Evolutionary conservation across 305 asterid species (phyloP), one percentile per base, ranked within the genome.

Genomic region (Fraxinus dipetala): DNA sequence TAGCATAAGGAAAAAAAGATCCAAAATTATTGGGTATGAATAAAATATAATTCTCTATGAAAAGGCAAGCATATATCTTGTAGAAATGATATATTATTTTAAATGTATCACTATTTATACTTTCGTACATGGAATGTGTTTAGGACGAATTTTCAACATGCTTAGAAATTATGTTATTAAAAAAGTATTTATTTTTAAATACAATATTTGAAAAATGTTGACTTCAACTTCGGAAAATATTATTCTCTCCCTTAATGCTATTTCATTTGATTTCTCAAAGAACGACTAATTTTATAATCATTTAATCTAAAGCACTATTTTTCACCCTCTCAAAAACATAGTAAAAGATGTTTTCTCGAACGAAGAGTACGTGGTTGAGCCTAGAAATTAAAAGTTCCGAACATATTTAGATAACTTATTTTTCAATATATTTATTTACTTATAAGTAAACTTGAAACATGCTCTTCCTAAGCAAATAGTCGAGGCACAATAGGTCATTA

Each of bases 391-490:
- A 45, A 45, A 13, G 18, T 9, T 43, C 2, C 54, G 1, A 43
- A 43, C 14, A 3, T 10, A 14, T 43, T 43, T 11, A 2, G 16
- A 48, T 51, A n/a, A 61, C 13, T 61, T 61, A 22, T 20, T 61
- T 59, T 22, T 61, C 3, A 61, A 61, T 51, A n/a, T 56, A 56
- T 20, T 56, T 56, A 8, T 61, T 61, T 22, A 61, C 14, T 18
- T 61, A 59, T 5, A 20, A 18, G 10, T 59, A 6, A 59, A 59
- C 13, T 59, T 59, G 7, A 63, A 63, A 63, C 72, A 63, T 63
- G 28, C 31, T 22, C 72, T 88, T 77, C 20, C 72, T 70, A 61
- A 78, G 78, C 90, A 87, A 86, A 83, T 82, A 80, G 32, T 80
- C 70, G 34, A 63, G 73, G 80, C 54, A 85, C 88, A 88, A 20